Conservation (phyloP, 768 basidiomycete species). For the Tulasnella sp. region DNA sequence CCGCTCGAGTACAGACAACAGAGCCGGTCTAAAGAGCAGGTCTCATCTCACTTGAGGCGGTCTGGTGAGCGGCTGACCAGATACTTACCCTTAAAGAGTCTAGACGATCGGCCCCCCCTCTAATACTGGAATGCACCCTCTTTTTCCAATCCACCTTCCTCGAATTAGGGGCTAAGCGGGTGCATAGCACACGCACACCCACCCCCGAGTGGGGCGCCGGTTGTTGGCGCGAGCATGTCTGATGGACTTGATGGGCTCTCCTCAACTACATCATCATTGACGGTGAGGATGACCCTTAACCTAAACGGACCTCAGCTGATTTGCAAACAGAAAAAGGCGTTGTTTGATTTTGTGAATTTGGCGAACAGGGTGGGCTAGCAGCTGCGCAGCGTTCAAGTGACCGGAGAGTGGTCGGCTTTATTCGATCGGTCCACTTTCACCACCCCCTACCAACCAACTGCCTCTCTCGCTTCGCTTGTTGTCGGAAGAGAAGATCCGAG, state of each 20-base stretch:
- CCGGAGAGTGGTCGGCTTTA: background rate
- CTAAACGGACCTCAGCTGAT: background rate
- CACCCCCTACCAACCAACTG: too few relatives aligned
- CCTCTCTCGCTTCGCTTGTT: too few relatives aligned
- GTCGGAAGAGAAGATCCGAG: too few relatives aligned
- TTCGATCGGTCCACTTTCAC: background rate
- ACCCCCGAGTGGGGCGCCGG: background rate
- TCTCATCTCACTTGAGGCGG: background rate
- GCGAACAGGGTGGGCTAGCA: background rate
- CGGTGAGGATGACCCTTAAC: background rate
- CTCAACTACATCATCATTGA: background rate
- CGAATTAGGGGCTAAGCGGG: background rate
- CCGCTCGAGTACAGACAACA: too few relatives aligned
- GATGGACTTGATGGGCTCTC: too few relatives aligned
- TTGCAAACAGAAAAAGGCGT: too few relatives aligned
- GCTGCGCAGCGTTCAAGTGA: background rate
- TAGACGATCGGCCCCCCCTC: background rate
- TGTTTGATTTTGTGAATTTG: background rate
- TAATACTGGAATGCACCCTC: background rate
- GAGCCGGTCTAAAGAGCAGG: background rate
- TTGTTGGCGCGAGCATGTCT: too few relatives aligned
- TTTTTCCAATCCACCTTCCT: background rate
- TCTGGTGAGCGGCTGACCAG: constrained; percentile 2
- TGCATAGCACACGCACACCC: background rate
- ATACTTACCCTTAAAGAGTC: background rate